Conservation (phyloP, 1,284 basidiomycete genomes). For the Meira nashicola region DNA sequence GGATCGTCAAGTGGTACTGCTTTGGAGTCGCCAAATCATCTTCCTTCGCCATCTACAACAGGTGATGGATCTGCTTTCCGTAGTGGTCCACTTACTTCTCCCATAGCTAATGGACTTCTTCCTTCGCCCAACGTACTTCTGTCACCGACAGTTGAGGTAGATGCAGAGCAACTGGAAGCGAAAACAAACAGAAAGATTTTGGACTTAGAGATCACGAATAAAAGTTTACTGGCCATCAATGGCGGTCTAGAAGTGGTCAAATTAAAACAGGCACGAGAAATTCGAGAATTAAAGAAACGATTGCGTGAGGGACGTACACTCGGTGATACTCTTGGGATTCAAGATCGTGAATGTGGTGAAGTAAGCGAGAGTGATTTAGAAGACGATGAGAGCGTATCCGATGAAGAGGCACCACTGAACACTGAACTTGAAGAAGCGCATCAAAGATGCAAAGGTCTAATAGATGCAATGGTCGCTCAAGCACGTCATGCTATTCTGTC, state of each 20-base stretch:
- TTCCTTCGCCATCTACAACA: background rate
- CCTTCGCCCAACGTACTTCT: background rate
- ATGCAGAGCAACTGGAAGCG: slow-evolving; percentile 34
- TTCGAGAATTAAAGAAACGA: slow-evolving; percentile 46
- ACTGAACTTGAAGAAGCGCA: slow-evolving; percentile 34
- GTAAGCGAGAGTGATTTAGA: slow-evolving; percentile 24
- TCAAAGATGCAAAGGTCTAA: slow-evolving; percentile 29
- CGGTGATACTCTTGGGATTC: background rate
- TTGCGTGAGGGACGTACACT: slow-evolving; percentile 20
- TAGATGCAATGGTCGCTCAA: slow-evolving; percentile 32
- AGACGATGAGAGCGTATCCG: slow-evolving; percentile 20
- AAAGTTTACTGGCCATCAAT: slow-evolving; percentile 55
- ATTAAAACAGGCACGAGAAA: slow-evolving; percentile 53
- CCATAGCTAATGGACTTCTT: background rate
- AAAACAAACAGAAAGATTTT: slow-evolving; percentile 51
- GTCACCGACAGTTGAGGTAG: slow-evolving; percentile 6
- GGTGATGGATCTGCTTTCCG: background rate
- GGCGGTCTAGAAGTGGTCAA: slow-evolving; percentile 54
- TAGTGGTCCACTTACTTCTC: background rate
- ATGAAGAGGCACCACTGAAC: slow-evolving; percentile 19
- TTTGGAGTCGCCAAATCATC: background rate
- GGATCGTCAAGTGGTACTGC: background rate
- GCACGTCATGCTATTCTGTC: slow-evolving; percentile 32
- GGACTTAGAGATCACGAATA: slow-evolving; percentile 56
- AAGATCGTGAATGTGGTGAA: background rate